Evolutionary conservation across 805 yeast genomes (phyloP).

Genomic region (Wickerhamomyces alni): DNA sequence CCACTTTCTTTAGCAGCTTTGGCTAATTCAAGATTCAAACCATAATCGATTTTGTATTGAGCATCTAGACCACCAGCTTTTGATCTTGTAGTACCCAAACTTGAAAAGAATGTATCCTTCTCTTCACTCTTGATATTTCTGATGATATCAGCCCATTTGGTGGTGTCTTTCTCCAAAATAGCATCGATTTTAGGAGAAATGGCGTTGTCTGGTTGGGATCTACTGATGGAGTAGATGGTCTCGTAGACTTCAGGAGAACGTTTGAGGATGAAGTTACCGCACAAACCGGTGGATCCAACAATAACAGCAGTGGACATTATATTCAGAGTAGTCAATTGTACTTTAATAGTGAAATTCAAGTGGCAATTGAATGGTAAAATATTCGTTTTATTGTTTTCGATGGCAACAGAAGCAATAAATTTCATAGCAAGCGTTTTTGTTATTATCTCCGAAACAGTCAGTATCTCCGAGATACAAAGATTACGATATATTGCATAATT

Average conservation of each 20-base stretch:
- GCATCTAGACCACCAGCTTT: slow-evolving; percentile 68
- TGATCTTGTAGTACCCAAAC: slow-evolving; percentile 71
- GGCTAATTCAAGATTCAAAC: slow-evolving; percentile 62
- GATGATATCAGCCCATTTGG: slow-evolving; percentile 44
- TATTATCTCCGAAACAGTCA: no score
- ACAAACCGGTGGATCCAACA: slow-evolving; percentile 77
- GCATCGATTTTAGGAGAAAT: slow-evolving; percentile 20
- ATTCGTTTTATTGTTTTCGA: no score
- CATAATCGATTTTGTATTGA: slow-evolving; percentile 70
- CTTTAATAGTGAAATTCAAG: no score
- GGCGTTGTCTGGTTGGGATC: slow-evolving; percentile 29
- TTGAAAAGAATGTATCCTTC: slow-evolving; percentile 47
- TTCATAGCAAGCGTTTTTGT: no score
- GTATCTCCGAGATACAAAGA: no score
- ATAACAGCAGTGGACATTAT: slow-evolving; percentile 20
- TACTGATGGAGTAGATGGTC: slow-evolving; percentile 42
- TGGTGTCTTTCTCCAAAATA: slow-evolving; percentile 39
- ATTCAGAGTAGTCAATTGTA: no score
- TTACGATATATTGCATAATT: no score
- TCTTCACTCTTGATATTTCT: slow-evolving; percentile 14
- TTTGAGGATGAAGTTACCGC: slow-evolving; percentile 55
- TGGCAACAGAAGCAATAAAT: no score
- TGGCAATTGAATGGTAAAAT: no score
- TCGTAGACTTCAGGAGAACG: slow-evolving; percentile 32
- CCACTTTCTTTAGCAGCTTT: slow-evolving; percentile 69